Evolutionary conservation across 495 filamentous ascomycete genomes (phyloP).

Genomic region (Poronia punctata): DNA sequence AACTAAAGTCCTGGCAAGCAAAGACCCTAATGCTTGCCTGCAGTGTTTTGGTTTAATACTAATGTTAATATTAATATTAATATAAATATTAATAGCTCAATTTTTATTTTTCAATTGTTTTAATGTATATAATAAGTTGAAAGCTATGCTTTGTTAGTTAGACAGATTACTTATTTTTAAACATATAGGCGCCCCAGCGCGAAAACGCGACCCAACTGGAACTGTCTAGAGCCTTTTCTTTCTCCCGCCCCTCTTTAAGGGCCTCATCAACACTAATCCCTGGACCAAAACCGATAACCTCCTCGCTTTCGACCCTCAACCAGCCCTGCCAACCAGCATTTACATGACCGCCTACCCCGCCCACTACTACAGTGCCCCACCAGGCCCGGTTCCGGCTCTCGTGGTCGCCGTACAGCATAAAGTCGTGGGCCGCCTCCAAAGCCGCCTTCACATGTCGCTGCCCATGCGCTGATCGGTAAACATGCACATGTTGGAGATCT

Average conservation of each 20-base stretch:
- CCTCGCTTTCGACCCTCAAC: conserved; percentile 39
- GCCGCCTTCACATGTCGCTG: conserved; percentile 18
- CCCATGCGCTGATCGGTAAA: conserved; percentile 27
- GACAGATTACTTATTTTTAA: conserved; percentile 7
- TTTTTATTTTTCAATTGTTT: no score
- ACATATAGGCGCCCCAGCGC: conserved; percentile 22
- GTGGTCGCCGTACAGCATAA: conserved; percentile 43
- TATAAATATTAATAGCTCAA: no score
- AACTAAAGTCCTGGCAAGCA: no score
- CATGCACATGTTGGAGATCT: conserved; percentile 35
- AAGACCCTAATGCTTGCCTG: no score
- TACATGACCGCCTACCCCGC: conserved; percentile 28
- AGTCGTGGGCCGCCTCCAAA: conserved; percentile 30
- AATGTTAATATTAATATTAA: no score
- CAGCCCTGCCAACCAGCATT: conserved; percentile 43
- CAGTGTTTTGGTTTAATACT: no score
- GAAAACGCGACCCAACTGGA: conserved; percentile 28
- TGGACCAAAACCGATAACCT: conserved; percentile 41
- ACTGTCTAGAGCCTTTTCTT: conserved; percentile 33
- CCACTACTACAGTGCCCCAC: conserved; percentile 44
- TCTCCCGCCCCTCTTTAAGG: conserved; percentile 39
- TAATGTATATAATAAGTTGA: neutral
- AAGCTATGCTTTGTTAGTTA: neutral
- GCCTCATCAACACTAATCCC: conserved; percentile 52
- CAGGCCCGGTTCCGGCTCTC: conserved; percentile 38